phyloP scores from a whole-genome alignment of 2,329 filamentous ascomycete genomes.

The Neopestalotiopsis rosae region DNA sequence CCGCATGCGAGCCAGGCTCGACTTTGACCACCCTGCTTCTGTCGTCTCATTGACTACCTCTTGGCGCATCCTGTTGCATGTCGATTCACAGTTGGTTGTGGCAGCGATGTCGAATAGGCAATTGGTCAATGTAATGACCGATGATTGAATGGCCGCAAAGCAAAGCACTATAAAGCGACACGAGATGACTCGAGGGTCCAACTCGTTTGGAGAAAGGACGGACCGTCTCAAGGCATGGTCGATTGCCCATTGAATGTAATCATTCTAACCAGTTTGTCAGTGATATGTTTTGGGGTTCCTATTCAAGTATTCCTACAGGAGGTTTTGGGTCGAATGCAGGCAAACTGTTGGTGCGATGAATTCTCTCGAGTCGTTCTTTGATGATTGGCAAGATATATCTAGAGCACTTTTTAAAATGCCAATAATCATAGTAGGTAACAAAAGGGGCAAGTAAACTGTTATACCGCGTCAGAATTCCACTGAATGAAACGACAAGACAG shows the following conservation, averaged over 20 bases:
- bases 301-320: constrained; percentile 23
- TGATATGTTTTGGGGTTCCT: neutral
- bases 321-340: constrained; percentile 22
- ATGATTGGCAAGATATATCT: constrained; percentile 40
- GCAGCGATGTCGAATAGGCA: constrained; percentile 42
- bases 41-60: constrained; percentile 37
- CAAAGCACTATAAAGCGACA: constrained; percentile 38
- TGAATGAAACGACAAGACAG: neutral
- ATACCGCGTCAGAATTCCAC: constrained; percentile 12
- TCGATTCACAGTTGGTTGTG: constrained; percentile 28
- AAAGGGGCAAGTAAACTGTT: constrained; percentile 34
- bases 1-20: constrained; percentile 40
- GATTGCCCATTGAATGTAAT: constrained; percentile 47
- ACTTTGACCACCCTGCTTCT: constrained; percentile 33
- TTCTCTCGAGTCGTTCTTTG: constrained; percentile 31
- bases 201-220: constrained; percentile 27
- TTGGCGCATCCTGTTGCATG: constrained; percentile 37
- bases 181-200: constrained; percentile 37
- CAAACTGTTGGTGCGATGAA: constrained; percentile 29
- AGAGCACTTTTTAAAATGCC: constrained; percentile 36
- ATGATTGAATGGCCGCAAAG: constrained; percentile 45
- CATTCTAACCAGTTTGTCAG: constrained; percentile 30
- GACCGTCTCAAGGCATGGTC: constrained; percentile 38
- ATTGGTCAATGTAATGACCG: constrained; percentile 44
- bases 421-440: constrained; percentile 36